phyloP scores from a whole-genome alignment of 768 basidiomycete genomes.

The Termitomyces sp. region DNA sequence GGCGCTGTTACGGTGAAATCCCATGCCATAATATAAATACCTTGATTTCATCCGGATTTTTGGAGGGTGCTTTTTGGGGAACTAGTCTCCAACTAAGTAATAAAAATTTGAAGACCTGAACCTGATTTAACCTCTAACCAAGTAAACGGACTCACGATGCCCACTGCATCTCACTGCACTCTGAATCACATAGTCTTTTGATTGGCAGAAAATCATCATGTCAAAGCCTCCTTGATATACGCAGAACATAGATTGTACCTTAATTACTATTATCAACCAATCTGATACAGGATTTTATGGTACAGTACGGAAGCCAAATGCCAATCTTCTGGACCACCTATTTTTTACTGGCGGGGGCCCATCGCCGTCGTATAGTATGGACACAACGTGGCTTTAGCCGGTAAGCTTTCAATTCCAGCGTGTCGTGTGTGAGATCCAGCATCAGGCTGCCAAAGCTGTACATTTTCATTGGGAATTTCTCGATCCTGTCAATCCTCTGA shows the following conservation, averaged over 20 bases:
- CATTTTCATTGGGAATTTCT: background rate
- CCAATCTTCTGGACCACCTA: background rate
- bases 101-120: background rate
- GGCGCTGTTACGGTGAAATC: background rate
- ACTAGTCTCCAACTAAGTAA: background rate
- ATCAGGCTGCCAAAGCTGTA: background rate
- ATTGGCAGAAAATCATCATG: background rate
- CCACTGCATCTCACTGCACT: background rate
- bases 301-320: background rate
- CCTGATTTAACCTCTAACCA: background rate
- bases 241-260: background rate
- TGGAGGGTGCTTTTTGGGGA: background rate
- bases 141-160: background rate
- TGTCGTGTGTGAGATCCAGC: background rate
- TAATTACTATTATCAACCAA: no score
- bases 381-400: background rate
- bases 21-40: background rate
- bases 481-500: background rate
- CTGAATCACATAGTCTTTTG: background rate
- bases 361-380: no score
- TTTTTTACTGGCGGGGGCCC: no score
- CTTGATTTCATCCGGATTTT: background rate
- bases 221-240: background rate
- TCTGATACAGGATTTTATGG: no score
- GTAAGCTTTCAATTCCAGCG: background rate